Percentiles rank a stretch among this genome's conserved stretches.
Conservation (phyloP, 2,329 filamentous ascomycete species). For the Claviceps digitariae region DNA sequence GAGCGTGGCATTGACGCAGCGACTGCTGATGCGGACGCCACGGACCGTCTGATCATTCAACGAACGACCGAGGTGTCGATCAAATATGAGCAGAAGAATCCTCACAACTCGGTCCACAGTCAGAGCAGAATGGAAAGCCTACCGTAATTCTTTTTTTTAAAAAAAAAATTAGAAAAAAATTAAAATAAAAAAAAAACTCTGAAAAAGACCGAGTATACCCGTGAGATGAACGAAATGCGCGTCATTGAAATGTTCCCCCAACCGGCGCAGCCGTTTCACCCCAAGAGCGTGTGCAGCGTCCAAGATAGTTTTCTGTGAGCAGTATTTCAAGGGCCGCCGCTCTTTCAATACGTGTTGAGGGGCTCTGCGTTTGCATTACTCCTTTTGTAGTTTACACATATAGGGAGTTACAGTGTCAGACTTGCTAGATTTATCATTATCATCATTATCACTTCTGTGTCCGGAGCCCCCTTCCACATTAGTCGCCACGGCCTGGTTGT, state of each 20-base stretch:
- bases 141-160: too few species aligned
- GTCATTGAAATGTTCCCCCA: not conserved
- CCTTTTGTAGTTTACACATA: not conserved
- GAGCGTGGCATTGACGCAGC: not conserved
- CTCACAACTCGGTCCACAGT: not conserved
- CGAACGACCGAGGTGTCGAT: conserved; percentile 4
- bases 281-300: not conserved
- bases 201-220: not conserved
- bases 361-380: not conserved
- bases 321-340: not conserved
- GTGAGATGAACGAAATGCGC: not conserved
- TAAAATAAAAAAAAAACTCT: not conserved
- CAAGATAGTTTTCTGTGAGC: not conserved
- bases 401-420: not conserved
- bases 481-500: not conserved
- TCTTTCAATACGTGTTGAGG: not conserved
- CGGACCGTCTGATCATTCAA: conserved; percentile 3
- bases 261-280: not conserved
- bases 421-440: not conserved
- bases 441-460: not conserved
- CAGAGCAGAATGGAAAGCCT: too few species aligned
- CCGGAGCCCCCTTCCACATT: not conserved
- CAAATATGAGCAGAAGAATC: not conserved
- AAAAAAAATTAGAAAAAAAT: not conserved
- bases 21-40: not conserved